phyloP scores from a whole-genome alignment of 140 eudicot genomes.

The Stevia rebaudiana region DNA sequence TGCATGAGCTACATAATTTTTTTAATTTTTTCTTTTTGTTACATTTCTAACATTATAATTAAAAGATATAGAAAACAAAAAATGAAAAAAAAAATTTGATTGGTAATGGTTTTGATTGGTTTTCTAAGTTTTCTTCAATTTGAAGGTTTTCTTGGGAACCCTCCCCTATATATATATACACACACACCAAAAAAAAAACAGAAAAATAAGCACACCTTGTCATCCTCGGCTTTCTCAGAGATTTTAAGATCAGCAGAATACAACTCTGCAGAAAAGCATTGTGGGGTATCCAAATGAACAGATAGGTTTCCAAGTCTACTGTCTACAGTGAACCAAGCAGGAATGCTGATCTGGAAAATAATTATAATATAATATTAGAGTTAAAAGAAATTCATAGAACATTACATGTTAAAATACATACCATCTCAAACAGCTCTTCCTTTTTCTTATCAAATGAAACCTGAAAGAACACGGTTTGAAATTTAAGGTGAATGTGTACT shows the following conservation, averaged over 20 bases:
- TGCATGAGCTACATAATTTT: no score
- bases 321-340: slow-evolving; percentile 91
- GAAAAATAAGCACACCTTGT: slow-evolving; percentile 54
- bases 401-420: slow-evolving; percentile 20
- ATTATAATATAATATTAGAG: slow-evolving; percentile 16
- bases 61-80: no score
- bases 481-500: not conserved
- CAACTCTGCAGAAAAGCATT: slow-evolving; percentile 96
- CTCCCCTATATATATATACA: not conserved
- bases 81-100: no score
- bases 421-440: slow-evolving; percentile 95
- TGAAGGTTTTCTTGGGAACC: no score
- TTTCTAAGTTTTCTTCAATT: no score
- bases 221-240: slow-evolving; percentile 84
- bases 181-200: slow-evolving; percentile 5
- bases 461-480: slow-evolving; percentile 27
- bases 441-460: slow-evolving; percentile 80
- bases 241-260: slow-evolving; percentile 85
- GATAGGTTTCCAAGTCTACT: slow-evolving; percentile 93
- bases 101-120: no score
- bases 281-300: slow-evolving; percentile 88
- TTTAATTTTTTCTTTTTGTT: no score
- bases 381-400: slow-evolving; percentile 10
- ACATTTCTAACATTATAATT: no score
- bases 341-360: slow-evolving; percentile 79